Evolutionary conservation across 2,329 filamentous ascomycete genomes (phyloP), one percentile per base, ranked within the genome.

Genomic region (Alternaria novae-zelandiae): DNA sequence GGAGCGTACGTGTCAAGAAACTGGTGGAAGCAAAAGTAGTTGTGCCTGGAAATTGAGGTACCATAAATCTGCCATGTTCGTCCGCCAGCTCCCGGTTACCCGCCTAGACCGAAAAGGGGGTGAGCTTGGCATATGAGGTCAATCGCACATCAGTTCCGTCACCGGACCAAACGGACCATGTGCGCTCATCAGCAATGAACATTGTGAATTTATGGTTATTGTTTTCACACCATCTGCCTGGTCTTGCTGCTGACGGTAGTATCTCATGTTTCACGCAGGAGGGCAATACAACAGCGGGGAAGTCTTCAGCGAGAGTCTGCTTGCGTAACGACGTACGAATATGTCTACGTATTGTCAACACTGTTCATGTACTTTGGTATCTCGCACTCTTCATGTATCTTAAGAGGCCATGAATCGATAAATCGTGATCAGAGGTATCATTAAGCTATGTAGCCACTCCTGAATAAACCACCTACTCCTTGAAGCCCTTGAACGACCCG

Each of bases 101-200:
- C 68, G 66, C 64, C 70, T 71, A 66, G 65, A 50, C 68, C 62
- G 45, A 54, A 74, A 70, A 73, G 70, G 70, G 72, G 70, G 58
- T 65, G 44, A 2, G 32, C 68, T 70, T 69, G 66, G 68, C 66
- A 67, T 4, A 57, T 36, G 58, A 60, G 45, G 51, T 63, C 61
- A 63, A 63, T 45, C 36, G 46, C 32, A 60, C 60, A 59, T 63
- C 60, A 59, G 60, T 30, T 46, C 51, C 57, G 47, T 60, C 50
- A 23, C 26, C 49, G 21, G 23, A 12, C 26, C n/a, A 15, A 17
- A 7, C 20, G 17, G 23, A 53, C 12, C 44, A 23, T 21, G 44
- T 46, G 11, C 44, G 0, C 44, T 23, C 44, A 25, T 23, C 44
- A n/a, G 36, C 36, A 11, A 41, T 41, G 36, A 0, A 41, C n/a